A percentile compares a stretch with the other conserved stretches of the same genome.
phyloP scores from a whole-genome alignment of 2,329 filamentous ascomycete species.

The Aureobasidium sp. region DNA sequence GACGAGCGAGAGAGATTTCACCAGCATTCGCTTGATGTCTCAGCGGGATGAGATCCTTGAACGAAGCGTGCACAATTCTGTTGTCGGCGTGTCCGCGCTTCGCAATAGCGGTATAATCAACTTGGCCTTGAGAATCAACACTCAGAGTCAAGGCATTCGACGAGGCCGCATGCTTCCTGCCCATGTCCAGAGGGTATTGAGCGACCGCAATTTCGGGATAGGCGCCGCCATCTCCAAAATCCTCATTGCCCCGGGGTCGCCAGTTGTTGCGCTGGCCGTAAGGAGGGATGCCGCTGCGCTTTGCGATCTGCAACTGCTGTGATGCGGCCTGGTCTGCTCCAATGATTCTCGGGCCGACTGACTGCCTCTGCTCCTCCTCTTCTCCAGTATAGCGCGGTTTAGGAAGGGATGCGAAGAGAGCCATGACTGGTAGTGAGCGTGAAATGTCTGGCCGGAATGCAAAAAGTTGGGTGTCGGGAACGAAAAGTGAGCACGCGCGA shows the following conservation, averaged over 20 bases:
- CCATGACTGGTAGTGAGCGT: conserved; percentile 41
- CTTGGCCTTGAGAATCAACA: conserved; percentile 83
- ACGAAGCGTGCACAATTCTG: conserved; percentile 85
- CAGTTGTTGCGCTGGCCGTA: conserved; percentile 85
- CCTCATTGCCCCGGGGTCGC: conserved; percentile 80
- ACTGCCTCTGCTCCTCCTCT: conserved; percentile 73
- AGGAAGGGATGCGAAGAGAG: conserved; percentile 62
- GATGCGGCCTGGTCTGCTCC: conserved; percentile 74
- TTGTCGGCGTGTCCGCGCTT: conserved; percentile 77
- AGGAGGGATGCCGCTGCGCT: conserved; percentile 64
- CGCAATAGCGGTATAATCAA: conserved; percentile 94
- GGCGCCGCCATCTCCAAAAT: conserved; percentile 92
- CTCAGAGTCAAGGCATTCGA: conserved; percentile 90
- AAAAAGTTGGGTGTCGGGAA: too few species aligned
- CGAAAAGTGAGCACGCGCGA: background rate
- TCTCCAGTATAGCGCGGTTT: conserved; percentile 88
- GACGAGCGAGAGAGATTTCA: conserved; percentile 78
- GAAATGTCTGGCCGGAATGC: too few species aligned
- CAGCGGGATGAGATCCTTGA: conserved; percentile 93
- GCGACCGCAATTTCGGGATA: conserved; percentile 87
- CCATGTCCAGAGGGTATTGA: conserved; percentile 95
- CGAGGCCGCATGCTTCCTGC: conserved; percentile 60
- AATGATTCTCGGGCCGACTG: conserved; percentile 75
- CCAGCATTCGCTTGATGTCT: conserved; percentile 88
- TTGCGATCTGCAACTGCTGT: conserved; percentile 67